Conservation (phyloP, 176 grass and related monocot species). For the Rhynchospora pubera region DNA sequence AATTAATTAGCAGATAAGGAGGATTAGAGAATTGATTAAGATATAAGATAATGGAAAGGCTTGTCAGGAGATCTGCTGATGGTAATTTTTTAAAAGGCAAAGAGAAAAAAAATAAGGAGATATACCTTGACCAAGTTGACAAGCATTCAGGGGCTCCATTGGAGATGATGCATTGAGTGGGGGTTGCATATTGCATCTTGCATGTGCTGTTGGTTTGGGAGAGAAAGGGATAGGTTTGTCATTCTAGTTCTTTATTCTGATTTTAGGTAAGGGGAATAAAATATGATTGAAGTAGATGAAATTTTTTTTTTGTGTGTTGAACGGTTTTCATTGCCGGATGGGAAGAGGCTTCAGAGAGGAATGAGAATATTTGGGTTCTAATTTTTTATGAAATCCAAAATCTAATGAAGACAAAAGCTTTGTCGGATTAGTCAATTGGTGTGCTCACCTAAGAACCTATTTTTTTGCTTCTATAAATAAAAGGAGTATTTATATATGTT, state of each 20-base stretch:
- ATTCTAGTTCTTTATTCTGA: background rate
- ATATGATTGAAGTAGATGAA: background rate
- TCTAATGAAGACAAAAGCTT: background rate
- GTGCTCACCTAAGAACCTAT: background rate
- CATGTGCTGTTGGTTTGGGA: slow-evolving; percentile 11
- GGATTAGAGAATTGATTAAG: background rate
- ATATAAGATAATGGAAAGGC: background rate
- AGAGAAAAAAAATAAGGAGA: background rate
- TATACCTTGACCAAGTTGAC: slow-evolving; percentile 21
- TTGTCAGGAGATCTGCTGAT: background rate
- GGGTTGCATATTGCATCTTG: background rate
- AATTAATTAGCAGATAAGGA: background rate
- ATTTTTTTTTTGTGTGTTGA: background rate
- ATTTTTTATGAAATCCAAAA: background rate
- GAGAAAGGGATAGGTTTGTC: background rate
- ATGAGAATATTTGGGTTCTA: background rate
- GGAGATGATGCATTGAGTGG: slow-evolving; percentile 12
- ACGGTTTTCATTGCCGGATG: background rate
- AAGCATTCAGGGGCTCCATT: slow-evolving; percentile 18
- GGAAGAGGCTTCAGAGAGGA: background rate
- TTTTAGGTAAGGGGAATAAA: background rate
- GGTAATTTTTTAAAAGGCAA: background rate
- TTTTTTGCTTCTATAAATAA: too few relatives aligned
- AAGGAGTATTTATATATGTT: too few relatives aligned
- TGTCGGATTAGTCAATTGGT: background rate